Conservation (phyloP, 352 stramenopile species). For the Phytophthora aleatoria region DNA sequence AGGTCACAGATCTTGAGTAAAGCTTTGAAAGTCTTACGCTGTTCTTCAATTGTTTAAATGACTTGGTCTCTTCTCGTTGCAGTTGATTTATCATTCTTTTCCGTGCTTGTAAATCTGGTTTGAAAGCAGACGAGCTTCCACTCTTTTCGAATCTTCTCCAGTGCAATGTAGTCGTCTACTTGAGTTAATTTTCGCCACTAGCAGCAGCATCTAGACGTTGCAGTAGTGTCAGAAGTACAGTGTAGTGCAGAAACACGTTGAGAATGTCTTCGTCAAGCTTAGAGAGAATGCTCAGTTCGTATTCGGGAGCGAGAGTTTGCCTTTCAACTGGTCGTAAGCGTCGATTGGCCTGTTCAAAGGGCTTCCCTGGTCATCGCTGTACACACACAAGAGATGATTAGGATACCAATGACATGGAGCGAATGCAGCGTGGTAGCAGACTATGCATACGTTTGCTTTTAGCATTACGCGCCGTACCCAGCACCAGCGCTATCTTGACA, state of each 20-base stretch:
- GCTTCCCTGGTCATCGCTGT: constrained; percentile 21
- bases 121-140: constrained; percentile 4
- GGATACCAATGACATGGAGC: background rate
- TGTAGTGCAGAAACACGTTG: constrained; percentile 31
- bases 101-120: too few species aligned
- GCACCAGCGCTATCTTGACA: constrained; percentile 16
- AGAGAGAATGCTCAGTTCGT: constrained; percentile 5
- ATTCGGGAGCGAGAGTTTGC: constrained; percentile 16
- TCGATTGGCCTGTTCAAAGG: constrained; percentile 31
- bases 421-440: background rate
- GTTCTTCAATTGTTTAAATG: too few species aligned
- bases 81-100: too few species aligned
- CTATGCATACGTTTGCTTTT: constrained; percentile 41
- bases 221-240: constrained; percentile 16
- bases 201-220: constrained; percentile 19
- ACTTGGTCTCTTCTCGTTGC: too few species aligned
- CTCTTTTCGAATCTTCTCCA: constrained; percentile 24
- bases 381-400: background rate
- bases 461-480: constrained; percentile 46
- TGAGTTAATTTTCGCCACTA: constrained; percentile 26
- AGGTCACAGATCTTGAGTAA: too few species aligned
- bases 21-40: too few species aligned
- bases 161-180: constrained; percentile 22
- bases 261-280: constrained; percentile 25
- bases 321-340: constrained; percentile 29